Evolutionary conservation across 176 grass and related monocot genomes (phyloP), one percentile per base, ranked within the genome.

Genomic region (Paspalum notatum): DNA sequence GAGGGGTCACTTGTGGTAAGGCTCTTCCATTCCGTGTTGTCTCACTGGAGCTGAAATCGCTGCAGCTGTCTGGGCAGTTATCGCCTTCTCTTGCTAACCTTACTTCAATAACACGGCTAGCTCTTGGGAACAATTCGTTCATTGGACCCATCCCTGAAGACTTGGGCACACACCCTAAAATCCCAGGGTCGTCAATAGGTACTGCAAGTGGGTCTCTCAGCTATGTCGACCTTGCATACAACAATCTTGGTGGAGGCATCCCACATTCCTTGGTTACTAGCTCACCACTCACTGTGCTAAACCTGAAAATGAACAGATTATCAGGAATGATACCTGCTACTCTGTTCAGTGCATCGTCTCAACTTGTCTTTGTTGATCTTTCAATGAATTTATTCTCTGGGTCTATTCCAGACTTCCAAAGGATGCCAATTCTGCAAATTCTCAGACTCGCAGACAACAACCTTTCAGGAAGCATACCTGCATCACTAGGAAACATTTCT

Each of bases 21-120:
- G 12, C 49, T 55, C 9, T 14, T 49, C 84, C 59, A 38, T 5
- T 1, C 39, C 78, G 85, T 46, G 77, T 81, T 5, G 22, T 67
- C 6, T 66, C 85, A 5, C 49, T 91, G 0, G 43, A 72, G 7
- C 71, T 87, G 1, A 56, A 15, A 2, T 84, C 76, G 4, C 0
- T 11, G 0, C 1, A 48, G 1, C 47, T 91, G 0, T 15, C 0
- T n/a, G 89, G 89, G 12, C 0, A 3, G 14, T 47, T 91, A 14
- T 87, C 85, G 0, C 11, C 76, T 0, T 78, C 17, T 24, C 1
- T 91, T 53, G 81, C 49, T 41, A 91, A 87, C 24, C 72, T 91
- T 69, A 81, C 85, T 7, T 87, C 79, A 39, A 59, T 91, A 62
- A 2, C 4, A 12, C 46, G 0, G 6, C 1, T 87, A 43, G 62